Evolutionary conservation across 306 rosid genomes (phyloP).

Genomic region (Trifolium subterraneum): DNA sequence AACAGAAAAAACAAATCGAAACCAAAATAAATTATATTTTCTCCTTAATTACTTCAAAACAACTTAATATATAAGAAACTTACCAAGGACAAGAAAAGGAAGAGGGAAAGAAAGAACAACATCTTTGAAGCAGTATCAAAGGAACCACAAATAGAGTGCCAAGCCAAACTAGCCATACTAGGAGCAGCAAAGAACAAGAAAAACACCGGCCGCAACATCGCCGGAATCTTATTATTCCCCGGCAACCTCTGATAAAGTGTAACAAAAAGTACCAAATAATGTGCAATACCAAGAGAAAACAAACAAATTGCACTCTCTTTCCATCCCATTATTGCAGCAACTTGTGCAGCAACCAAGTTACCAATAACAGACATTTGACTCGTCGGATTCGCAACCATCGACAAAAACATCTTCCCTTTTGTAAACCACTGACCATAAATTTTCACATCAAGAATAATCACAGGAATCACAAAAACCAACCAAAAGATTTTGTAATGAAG

Average conservation of each 20-base stretch:
- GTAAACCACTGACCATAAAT: conserved; percentile 70
- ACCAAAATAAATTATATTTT: too few species aligned
- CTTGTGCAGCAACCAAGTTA: conserved; percentile 59
- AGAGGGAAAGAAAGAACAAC: conserved; percentile 65
- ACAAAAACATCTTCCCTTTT: conserved; percentile 50
- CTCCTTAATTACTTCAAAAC: too few species aligned
- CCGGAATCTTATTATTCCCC: conserved; percentile 51
- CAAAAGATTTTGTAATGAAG: conserved; percentile 44
- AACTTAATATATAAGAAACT: not conserved
- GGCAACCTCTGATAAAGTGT: conserved; percentile 63
- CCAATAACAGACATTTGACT: conserved; percentile 63
- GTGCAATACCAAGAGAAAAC: conserved; percentile 61
- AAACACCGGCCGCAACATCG: conserved; percentile 54
- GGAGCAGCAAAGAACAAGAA: conserved; percentile 72
- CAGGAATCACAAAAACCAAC: conserved; percentile 51
- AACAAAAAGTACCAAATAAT: conserved; percentile 60
- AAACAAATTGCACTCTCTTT: conserved; percentile 58
- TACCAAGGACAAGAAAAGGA: conserved; percentile 71
- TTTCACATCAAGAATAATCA: conserved; percentile 58
- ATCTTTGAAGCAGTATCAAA: conserved; percentile 54
- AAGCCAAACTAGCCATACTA: conserved; percentile 62
- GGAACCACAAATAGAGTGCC: conserved; percentile 52
- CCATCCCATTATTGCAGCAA: conserved; percentile 61
- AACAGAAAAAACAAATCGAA: too few species aligned
- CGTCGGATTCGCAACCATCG: conserved; percentile 56